Percentiles rank a stretch among this genome's conserved stretches.
Evolutionary conservation across 768 basidiomycete genomes (phyloP).

Genomic region (Phylloporus arenicola): DNA sequence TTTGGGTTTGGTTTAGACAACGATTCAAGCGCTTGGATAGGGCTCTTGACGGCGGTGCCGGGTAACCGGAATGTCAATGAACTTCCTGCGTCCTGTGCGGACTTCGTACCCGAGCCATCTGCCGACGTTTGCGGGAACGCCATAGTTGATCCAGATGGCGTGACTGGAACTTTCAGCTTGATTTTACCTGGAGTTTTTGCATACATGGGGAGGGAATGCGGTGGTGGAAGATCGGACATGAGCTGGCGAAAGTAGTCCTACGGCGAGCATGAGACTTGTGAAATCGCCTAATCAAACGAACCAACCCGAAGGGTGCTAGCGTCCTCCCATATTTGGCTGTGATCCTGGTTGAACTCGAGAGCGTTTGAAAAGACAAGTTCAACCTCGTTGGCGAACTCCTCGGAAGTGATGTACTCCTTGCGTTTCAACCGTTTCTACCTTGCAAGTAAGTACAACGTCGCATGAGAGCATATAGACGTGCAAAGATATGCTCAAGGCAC

Average conservation of each 20-base stretch:
- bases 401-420: conserved; percentile 64
- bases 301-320: conserved; percentile 61
- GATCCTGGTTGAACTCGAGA: conserved; percentile 80
- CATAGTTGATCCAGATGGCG: conserved; percentile 20
- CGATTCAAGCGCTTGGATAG: conserved; percentile 17
- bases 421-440: conserved; percentile 72
- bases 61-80: conserved; percentile 23
- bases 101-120: conserved; percentile 13
- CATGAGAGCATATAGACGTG: conserved; percentile 35
- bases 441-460: not conserved
- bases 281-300: conserved; percentile 7
- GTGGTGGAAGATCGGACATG: conserved; percentile 73
- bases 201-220: conserved; percentile 61
- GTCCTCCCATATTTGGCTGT: conserved; percentile 78
- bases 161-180: conserved; percentile 59
- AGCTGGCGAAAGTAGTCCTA: conserved; percentile 71
- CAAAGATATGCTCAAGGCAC: conserved; percentile 72
- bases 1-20: conserved; percentile 18
- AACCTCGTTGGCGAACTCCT: conserved; percentile 79
- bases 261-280: conserved; percentile 7
- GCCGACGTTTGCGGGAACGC: conserved; percentile 7
- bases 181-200: conserved; percentile 57
- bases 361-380: conserved; percentile 91
- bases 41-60: conserved; percentile 15
- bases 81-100: conserved; percentile 13